phyloP scores from a whole-genome alignment of 106 monocot species.

The Dioscorea dumetorum region DNA sequence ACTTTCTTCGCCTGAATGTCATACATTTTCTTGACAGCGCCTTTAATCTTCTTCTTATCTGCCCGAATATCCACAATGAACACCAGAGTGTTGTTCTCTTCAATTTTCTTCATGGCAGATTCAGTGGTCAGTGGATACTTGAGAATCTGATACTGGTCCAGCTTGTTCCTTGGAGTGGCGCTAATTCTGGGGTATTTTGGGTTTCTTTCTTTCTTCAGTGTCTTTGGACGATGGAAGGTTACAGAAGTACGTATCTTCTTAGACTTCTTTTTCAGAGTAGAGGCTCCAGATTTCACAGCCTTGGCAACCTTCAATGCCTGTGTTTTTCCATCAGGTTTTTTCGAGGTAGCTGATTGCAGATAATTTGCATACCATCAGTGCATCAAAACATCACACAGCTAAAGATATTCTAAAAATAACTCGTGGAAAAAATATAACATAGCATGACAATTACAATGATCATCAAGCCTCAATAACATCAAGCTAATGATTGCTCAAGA shows the following conservation, averaged over 20 bases:
- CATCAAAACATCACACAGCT: no score
- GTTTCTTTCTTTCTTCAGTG: conserved; percentile 31
- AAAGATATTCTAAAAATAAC: no score
- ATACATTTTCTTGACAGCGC: conserved; percentile 51
- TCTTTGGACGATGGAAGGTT: conserved; percentile 51
- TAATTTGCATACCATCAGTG: not conserved
- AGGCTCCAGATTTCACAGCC: conserved; percentile 31
- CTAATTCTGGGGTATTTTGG: conserved; percentile 44
- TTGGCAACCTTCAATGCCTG: conserved; percentile 52
- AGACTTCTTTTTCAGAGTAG: conserved; percentile 26
- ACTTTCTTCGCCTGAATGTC: conserved; percentile 59
- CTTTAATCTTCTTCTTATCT: conserved; percentile 53
- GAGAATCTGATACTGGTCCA: conserved; percentile 48
- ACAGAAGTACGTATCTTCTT: conserved; percentile 53
- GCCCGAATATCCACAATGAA: conserved; percentile 57
- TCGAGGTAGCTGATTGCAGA: conserved; percentile 11
- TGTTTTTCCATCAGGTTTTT: conserved; percentile 29
- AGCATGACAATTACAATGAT: no score
- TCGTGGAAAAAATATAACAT: no score
- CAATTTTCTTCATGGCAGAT: conserved; percentile 53
- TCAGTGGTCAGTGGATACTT: conserved; percentile 49
- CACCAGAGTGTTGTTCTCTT: conserved; percentile 55
- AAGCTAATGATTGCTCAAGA: no score
- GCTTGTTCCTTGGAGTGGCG: conserved; percentile 34
- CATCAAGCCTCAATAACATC: no score